A percentile compares a stretch with the other conserved stretches of the same genome.
phyloP scores from a whole-genome alignment of 2,329 filamentous ascomycete species.

The Penicillium griseofulvum region DNA sequence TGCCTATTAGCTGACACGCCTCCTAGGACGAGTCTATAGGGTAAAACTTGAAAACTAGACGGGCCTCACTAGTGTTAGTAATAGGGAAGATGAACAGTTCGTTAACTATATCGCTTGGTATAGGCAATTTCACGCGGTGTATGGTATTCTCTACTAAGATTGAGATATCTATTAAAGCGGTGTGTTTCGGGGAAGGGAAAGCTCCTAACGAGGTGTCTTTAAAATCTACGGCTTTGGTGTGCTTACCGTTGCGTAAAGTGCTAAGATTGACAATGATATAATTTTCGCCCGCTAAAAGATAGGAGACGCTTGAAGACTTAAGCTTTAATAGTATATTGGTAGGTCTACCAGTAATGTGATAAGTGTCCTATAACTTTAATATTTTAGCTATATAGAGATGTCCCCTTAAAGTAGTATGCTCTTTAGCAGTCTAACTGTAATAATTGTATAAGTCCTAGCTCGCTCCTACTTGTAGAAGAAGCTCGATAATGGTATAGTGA shows the following conservation, averaged over 20 bases:
- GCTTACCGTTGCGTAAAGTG: conserved; percentile 3
- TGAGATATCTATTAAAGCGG: conserved; percentile 5
- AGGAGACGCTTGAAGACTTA: background rate
- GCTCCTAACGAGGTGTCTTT: background rate
- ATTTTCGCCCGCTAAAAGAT: background rate
- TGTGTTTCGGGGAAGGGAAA: background rate
- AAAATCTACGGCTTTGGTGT: conserved; percentile 3
- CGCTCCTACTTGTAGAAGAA: conserved; percentile 29
- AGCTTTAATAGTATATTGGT: background rate
- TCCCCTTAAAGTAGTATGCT: conserved; percentile 37
- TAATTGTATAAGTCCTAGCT: conserved; percentile 23
- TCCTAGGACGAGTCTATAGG: background rate
- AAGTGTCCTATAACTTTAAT: conserved; percentile 9
- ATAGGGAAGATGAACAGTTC: conserved; percentile 10
- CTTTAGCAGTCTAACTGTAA: conserved; percentile 36
- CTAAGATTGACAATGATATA: conserved; percentile 11
- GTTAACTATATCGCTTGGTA: conserved; percentile 9
- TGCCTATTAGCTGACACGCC: conserved; percentile 1
- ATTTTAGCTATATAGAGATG: conserved; percentile 28
- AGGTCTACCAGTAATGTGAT: background rate
- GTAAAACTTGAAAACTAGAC: conserved; percentile 9
- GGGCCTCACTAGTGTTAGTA: background rate
- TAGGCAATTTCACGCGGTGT: conserved; percentile 4
- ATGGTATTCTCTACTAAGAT: background rate
- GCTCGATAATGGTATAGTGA: conserved; percentile 21